Base-by-base conservation (phyloP, 108 stramenopile species). In the Mayamaea pseudoterrestris region DNA sequence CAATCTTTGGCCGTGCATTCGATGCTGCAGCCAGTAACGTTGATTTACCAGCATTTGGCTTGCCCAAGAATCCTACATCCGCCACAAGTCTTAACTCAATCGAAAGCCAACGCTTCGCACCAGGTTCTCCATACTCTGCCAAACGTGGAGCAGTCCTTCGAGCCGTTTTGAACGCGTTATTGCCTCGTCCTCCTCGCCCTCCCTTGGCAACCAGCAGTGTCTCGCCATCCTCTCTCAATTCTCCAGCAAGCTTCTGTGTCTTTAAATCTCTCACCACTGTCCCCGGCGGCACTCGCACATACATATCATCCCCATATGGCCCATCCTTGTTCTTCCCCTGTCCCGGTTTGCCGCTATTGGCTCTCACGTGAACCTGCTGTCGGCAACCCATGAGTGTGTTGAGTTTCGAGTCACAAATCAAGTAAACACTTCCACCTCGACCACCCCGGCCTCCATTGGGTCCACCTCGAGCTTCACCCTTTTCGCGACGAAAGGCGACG, bases 11-110 rank as follows among this genome's bases (percentile, higher is more conserved):
- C 52, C 68, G 57, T 12, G 94, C 94, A 21, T 86, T 83, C 20
- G 74, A 78, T 18, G 85, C 75, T 17, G 84, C 76, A 31, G 78
- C 81, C 55, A 98, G 53, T 22, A 98, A 59, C 0, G 97, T 96
- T 27, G 79, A 82, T 74, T 98, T 98, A 45, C 97, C 97, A n/a
- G 96, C 97, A 75, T 95, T 98, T n/a, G 97, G 97, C 63, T 81
- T 77, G 30, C 96, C 96, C 44, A 98, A 58, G 47, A 98, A 80
- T 29, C 96, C 96, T 24, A 95, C 94, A 65, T 98, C 97, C 4
- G 92, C 94, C n/a, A 98, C 92, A 29, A 98, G 57, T 30, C 90
- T 67, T 31, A 98, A 63, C 62, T 95, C 94, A 17, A 98, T 56
- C 21, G 68, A 51, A 36, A 98, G 53, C 94, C 93, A 94, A 37